Conservation (phyloP, 2,329 filamentous ascomycete genomes). For the Apiospora pterosperma region DNA sequence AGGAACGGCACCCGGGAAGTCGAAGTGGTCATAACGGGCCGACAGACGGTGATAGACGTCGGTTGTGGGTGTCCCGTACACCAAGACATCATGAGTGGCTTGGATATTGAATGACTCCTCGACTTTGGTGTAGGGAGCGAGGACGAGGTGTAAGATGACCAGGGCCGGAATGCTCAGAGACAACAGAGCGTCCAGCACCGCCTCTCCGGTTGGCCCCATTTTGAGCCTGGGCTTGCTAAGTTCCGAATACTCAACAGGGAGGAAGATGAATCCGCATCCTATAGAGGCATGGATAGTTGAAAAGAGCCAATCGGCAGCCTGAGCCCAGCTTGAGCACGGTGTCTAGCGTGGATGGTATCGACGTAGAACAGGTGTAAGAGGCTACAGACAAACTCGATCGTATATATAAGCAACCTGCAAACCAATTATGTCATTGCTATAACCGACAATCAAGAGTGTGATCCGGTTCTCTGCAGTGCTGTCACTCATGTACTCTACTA, state of each 20-base stretch:
- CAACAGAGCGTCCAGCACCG: constrained; percentile 42
- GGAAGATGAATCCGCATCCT: neutral
- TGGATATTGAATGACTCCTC: constrained; percentile 99
- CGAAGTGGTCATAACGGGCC: constrained; percentile 78
- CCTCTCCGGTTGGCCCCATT: neutral
- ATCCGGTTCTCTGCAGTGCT: neutral
- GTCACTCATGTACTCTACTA: too few species aligned
- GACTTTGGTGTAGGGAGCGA: constrained; percentile 91
- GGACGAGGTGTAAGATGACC: constrained; percentile 65
- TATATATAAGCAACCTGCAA: neutral
- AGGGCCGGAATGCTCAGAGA: constrained; percentile 58
- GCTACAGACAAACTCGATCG: neutral
- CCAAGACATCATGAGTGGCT: constrained; percentile 83
- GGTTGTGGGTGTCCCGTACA: constrained; percentile 68
- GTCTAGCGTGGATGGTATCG: neutral
- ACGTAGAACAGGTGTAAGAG: neutral
- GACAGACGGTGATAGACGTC: constrained; percentile 53
- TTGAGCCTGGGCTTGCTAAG: neutral
- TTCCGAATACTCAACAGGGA: neutral
- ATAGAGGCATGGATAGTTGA: neutral
- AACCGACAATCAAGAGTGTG: neutral
- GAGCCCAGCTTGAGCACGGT: neutral
- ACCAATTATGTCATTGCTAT: neutral
- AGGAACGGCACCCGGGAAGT: constrained; percentile 87
- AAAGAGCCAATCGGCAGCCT: neutral